A percentile compares a stretch with the other conserved stretches of the same genome.
Conservation (phyloP, 805 yeast species). For the Lipomyces yamadae region DNA sequence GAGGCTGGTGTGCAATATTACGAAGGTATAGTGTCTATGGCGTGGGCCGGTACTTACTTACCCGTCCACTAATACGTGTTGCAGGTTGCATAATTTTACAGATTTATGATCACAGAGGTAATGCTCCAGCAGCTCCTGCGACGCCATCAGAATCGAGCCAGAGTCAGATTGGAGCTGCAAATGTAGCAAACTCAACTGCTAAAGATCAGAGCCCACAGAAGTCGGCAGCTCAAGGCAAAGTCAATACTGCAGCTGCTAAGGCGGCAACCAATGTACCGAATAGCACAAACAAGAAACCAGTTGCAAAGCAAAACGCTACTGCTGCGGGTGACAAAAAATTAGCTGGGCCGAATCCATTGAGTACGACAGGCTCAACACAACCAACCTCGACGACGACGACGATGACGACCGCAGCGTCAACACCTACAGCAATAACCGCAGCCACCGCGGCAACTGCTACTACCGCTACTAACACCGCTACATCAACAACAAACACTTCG, state of each 20-base stretch:
- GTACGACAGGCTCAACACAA: not conserved
- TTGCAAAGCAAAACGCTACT: not conserved
- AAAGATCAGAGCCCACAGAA: not conserved
- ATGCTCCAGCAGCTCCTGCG: slow-evolving; percentile 27
- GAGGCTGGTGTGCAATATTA: slow-evolving; percentile 84
- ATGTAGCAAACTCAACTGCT: not conserved
- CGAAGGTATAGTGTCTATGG: slow-evolving; percentile 54
- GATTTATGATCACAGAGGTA: slow-evolving; percentile 81
- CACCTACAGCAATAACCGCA: slow-evolving; percentile 3
- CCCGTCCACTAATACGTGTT: not conserved
- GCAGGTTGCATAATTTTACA: slow-evolving; percentile 75
- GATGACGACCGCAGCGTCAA: slow-evolving; percentile 5
- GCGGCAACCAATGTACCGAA: slow-evolving; percentile 5
- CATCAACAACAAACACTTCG: slow-evolving; percentile 15
- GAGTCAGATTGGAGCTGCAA: not conserved
- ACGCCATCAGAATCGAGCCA: slow-evolving; percentile 1
- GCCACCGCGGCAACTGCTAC: not conserved
- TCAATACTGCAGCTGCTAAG: not conserved
- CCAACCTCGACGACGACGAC: not conserved
- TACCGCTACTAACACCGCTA: not conserved
- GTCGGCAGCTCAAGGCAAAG: not conserved
- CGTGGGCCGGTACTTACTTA: not conserved
- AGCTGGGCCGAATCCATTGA: not conserved
- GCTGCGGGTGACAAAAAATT: slow-evolving; percentile 1
- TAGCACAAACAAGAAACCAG: slow-evolving; percentile 1